phyloP scores from a whole-genome alignment of 345 rosid species.

The Brassica incana region DNA sequence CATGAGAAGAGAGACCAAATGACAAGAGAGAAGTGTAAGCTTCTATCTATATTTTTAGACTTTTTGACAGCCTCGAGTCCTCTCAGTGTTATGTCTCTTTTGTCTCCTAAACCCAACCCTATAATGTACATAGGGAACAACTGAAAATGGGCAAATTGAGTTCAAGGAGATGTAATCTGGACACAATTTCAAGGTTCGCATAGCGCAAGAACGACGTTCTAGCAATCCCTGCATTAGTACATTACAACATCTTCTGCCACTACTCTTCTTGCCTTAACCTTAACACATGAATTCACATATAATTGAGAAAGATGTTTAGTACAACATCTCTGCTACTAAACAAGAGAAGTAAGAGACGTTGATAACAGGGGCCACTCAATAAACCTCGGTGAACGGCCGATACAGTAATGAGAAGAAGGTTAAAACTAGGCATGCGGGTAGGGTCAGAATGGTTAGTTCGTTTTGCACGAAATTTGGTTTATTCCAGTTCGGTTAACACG shows the following conservation, averaged over 20 bases:
- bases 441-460: not conserved
- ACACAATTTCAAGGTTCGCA: not conserved
- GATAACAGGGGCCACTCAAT: too few species aligned
- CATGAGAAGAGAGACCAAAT: conserved; percentile 72
- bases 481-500: not conserved
- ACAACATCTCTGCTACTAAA: not conserved
- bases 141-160: not conserved
- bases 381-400: conserved; percentile 9
- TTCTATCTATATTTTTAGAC: conserved; percentile 74
- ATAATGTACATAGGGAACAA: conserved; percentile 51
- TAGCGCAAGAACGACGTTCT: not conserved
- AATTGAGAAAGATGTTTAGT: not conserved
- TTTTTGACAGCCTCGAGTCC: conserved; percentile 75
- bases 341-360: not conserved
- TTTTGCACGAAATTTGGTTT: not conserved
- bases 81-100: conserved; percentile 65
- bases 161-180: too few species aligned
- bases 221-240: not conserved
- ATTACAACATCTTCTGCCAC: conserved; percentile 46
- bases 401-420: not conserved
- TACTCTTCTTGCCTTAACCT: not conserved
- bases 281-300: conserved; percentile 7
- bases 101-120: conserved; percentile 84
- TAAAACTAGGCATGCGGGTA: not conserved
- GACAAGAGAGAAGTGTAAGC: conserved; percentile 93